Percentiles rank a stretch among this genome's conserved stretches.
Evolutionary conservation across 805 yeast species (phyloP).

Genomic region (Nakazawaea laoshanensis): DNA sequence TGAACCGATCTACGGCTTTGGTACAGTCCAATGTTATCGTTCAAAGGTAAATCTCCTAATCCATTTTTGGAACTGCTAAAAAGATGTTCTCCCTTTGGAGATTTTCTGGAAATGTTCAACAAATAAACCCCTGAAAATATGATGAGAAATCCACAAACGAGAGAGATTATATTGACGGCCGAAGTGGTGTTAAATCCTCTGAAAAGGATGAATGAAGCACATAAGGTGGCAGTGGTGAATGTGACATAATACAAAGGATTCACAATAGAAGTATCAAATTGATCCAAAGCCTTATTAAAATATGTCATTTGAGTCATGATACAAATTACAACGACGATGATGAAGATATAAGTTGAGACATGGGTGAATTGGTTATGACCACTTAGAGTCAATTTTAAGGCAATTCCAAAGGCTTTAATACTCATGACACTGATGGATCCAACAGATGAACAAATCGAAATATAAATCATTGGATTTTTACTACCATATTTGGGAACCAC

Average conservation of each 20-base stretch:
- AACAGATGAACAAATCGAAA: conserved; percentile 82
- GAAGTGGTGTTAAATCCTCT: conserved; percentile 82
- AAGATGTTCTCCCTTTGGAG: conserved; percentile 34
- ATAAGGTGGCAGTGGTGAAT: conserved; percentile 80
- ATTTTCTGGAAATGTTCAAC: conserved; percentile 68
- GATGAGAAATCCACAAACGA: conserved; percentile 77
- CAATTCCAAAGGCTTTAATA: conserved; percentile 90
- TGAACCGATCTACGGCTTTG: conserved; percentile 76
- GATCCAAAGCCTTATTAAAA: conserved; percentile 88
- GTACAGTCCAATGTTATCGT: conserved; percentile 62
- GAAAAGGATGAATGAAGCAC: conserved; percentile 80
- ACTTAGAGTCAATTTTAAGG: conserved; percentile 70
- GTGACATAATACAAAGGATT: conserved; percentile 88
- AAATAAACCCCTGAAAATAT: conserved; percentile 84
- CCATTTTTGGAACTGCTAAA: conserved; percentile 41
- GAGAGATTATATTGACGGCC: conserved; percentile 69
- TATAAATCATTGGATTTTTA: conserved; percentile 79
- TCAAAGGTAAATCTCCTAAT: conserved; percentile 62
- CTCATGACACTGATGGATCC: conserved; percentile 90
- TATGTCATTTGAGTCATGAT: conserved; percentile 89
- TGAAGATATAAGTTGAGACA: conserved; percentile 74
- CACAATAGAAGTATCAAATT: conserved; percentile 86
- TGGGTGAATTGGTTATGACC: conserved; percentile 89
- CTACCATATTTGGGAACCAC: conserved; percentile 77
- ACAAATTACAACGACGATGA: conserved; percentile 69